phyloP scores from a whole-genome alignment of 208 protist genomes.

The Acanthamoeba lenticulata region DNA sequence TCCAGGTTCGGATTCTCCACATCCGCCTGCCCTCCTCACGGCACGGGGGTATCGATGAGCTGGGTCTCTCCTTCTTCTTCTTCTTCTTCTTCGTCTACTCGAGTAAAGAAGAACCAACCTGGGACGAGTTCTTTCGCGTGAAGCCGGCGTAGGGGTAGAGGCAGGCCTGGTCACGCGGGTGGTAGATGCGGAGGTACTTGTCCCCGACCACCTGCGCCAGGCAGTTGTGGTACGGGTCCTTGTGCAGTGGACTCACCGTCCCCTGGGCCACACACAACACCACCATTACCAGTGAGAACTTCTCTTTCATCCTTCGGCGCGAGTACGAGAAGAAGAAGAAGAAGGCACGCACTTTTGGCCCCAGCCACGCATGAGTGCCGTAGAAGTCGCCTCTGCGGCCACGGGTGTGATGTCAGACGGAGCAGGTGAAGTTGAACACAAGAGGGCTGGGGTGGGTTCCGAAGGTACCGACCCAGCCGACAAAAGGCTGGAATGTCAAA shows the following conservation, averaged over 20 bases:
- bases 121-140: background rate
- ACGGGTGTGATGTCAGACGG: background rate
- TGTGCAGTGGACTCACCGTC: slow-evolving; percentile 30
- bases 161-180: background rate
- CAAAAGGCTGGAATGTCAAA: slow-evolving; percentile 8
- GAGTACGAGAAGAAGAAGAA: too few species aligned
- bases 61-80: background rate
- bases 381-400: slow-evolving; percentile 33
- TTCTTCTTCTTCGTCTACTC: background rate
- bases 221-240: slow-evolving; percentile 29
- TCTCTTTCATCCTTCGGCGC: too few species aligned
- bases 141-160: slow-evolving; percentile 43
- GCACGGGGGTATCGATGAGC: background rate
- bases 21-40: background rate
- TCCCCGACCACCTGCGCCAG: slow-evolving; percentile 32
- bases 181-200: slow-evolving; percentile 23
- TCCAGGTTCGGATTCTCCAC: slow-evolving; percentile 26
- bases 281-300: too few species aligned
- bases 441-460: background rate
- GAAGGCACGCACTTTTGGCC: background rate
- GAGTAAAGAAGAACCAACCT: background rate
- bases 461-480: background rate
- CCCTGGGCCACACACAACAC: background rate
- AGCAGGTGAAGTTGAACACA: background rate
- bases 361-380: slow-evolving; percentile 1